phyloP scores from a whole-genome alignment of 2,329 filamentous ascomycete genomes.

The Endoconidiophora polonica region DNA sequence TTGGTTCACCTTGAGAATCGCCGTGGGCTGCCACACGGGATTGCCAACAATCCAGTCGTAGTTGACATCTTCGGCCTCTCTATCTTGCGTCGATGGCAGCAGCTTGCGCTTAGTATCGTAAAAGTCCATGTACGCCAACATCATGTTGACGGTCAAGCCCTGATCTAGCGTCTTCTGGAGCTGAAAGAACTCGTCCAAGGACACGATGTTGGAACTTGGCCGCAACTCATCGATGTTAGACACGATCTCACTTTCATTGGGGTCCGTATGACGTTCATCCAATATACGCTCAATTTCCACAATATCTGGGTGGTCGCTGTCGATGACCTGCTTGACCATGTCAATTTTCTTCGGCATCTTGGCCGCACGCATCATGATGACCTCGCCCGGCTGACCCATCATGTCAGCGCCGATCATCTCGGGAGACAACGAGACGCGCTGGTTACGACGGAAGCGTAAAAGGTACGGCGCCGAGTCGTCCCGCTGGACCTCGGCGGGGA shows the following conservation, averaged over 20 bases:
- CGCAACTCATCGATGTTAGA: constrained; percentile 32
- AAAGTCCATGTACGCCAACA: constrained; percentile 25
- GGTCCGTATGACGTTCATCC: constrained; percentile 16
- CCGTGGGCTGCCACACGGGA: constrained; percentile 27
- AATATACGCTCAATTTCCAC: constrained; percentile 21
- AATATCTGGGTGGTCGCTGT: constrained; percentile 12
- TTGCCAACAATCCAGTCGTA: constrained; percentile 27
- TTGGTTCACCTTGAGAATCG: background rate
- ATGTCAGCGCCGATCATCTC: constrained; percentile 18
- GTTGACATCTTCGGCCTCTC: constrained; percentile 7
- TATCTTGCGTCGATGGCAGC: constrained; percentile 3
- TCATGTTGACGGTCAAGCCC: constrained; percentile 32
- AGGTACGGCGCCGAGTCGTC: background rate
- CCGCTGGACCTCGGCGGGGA: constrained; percentile 3
- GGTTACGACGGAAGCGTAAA: constrained; percentile 1
- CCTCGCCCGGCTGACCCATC: constrained; percentile 24
- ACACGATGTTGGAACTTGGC: constrained; percentile 24
- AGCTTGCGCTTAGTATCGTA: constrained; percentile 1
- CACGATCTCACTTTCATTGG: constrained; percentile 22
- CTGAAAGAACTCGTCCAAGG: constrained; percentile 24
- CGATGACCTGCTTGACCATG: constrained; percentile 1
- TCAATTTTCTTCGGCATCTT: constrained; percentile 7
- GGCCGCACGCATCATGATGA: constrained; percentile 30
- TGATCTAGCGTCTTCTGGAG: constrained; percentile 23
- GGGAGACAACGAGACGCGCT: constrained; percentile 4